Base-by-base conservation (phyloP, 2,329 filamentous ascomycete genomes). In the Emmonsiellopsis sp. region DNA sequence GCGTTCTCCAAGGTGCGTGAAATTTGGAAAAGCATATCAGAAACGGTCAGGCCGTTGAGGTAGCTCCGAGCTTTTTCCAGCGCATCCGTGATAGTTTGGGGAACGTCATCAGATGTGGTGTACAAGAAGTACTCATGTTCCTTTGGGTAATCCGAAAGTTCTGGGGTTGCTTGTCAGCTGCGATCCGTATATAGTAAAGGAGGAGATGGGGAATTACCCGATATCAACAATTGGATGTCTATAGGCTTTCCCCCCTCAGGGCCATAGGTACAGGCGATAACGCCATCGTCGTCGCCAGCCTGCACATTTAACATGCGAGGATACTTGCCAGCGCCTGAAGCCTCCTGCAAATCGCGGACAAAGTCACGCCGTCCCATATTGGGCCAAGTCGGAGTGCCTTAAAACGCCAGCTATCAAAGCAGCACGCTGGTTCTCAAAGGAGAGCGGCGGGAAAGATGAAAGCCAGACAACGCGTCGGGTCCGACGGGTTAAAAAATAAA, bases 261-360 rank as follows among this genome's bases (percentile, higher is more conserved):
- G 42, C 63, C 56, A 59, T 78, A 87, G 4, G 69, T 74, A 65
- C 92, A 86, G 11, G 77, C 77, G 54, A 94, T 75, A 54, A 87
- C 82, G 50, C 86, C 87, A 66, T 92, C 86, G 34, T 86, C 84
- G 5, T 84, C 81, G 13, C 86, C 86, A 37, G 74, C 72, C 35
- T 71, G 70, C 26, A 95, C 70, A 35, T 75, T 64, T 47, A 70
- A 70, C 47, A 93, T 73, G 48, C 76, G 70, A 1, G 71, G 58
- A 46, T 81, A 71, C 2, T 61, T 61, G 16, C 69, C 63, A 41
- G 64, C 62, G 11, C 62, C 56, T 6, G 67, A 70, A 7, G 69
- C 74, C 43, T 70, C 68, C 31, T 65, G 72, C 62, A 76, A 70
- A 64, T 91, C 85, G 50, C 74, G 71, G 47, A 82, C 74, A 66